These are phyloP conservation scores for Russula griseocarnosa DNA, from an alignment of 768 basidiomycete species.

Conservation along the genomic window DNA sequence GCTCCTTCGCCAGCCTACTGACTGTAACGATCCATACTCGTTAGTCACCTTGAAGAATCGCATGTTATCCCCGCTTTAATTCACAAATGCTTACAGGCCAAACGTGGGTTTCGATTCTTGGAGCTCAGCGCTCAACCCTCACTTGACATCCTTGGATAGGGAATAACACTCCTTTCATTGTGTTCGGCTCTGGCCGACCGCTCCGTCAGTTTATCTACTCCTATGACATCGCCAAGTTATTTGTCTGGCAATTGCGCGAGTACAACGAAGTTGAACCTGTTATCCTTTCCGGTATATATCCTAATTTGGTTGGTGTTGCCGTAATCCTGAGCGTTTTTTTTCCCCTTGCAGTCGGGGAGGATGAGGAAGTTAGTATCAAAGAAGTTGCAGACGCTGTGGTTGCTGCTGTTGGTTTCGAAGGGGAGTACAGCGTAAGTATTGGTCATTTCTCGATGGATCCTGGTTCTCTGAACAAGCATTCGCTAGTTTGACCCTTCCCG, in stretches of 20 bases:
- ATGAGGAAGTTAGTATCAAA: constrained; percentile 92
- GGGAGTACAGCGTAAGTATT: constrained; percentile 61
- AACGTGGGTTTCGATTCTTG: constrained; percentile 50
- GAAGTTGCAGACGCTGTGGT: constrained; percentile 89
- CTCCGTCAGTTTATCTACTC: constrained; percentile 98
- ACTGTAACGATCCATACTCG: background rate
- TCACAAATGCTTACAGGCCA: constrained; percentile 89
- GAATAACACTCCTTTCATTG: constrained; percentile 79
- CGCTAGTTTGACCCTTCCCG: constrained; percentile 75
- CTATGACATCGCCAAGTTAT: constrained; percentile 89
- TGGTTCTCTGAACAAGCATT: constrained; percentile 1
- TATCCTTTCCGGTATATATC: constrained; percentile 74
- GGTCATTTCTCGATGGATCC: background rate
- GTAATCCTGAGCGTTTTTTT: background rate
- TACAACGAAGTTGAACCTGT: constrained; percentile 91
- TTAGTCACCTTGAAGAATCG: constrained; percentile 79
- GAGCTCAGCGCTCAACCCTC: background rate
- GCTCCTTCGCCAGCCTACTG: constrained; percentile 26
- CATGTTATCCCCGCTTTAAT: constrained; percentile 95
- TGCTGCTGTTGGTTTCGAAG: constrained; percentile 71
- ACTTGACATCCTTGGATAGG: constrained; percentile 40
- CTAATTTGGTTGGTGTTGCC: background rate
- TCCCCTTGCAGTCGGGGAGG: constrained; percentile 66
- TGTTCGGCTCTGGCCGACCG: constrained; percentile 88
- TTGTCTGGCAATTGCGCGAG: constrained; percentile 88